phyloP scores from a whole-genome alignment of 306 rosid genomes.

The Carpinus fangiana region DNA sequence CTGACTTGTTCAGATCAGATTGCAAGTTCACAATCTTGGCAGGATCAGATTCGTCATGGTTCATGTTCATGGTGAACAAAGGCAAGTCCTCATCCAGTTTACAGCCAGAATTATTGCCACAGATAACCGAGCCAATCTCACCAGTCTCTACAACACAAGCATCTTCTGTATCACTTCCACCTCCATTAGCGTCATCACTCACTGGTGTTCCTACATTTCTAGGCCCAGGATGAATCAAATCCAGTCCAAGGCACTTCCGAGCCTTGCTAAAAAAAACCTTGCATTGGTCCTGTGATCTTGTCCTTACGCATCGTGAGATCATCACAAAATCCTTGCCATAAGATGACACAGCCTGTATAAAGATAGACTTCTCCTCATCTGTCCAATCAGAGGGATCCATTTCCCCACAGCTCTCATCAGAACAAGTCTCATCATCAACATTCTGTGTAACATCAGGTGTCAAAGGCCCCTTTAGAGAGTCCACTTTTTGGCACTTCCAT shows the following conservation, averaged over 20 bases:
- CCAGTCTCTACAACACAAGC: slow-evolving; percentile 61
- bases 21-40: slow-evolving; percentile 42
- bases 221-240: slow-evolving; percentile 50
- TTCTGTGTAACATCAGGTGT: slow-evolving; percentile 43
- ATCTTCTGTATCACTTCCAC: slow-evolving; percentile 80
- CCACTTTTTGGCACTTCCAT: slow-evolving; percentile 49
- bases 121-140: slow-evolving; percentile 54
- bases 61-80: slow-evolving; percentile 33
- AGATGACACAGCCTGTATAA: slow-evolving; percentile 81
- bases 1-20: slow-evolving; percentile 34
- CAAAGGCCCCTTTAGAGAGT: slow-evolving; percentile 39
- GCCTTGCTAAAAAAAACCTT: slow-evolving; percentile 94
- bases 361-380: slow-evolving; percentile 76
- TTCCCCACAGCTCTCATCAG: slow-evolving; percentile 93
- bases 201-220: slow-evolving; percentile 49
- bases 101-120: slow-evolving; percentile 53
- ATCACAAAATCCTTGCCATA: slow-evolving; percentile 73
- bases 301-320: slow-evolving; percentile 67
- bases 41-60: slow-evolving; percentile 46
- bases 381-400: slow-evolving; percentile 85
- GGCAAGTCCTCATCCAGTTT: slow-evolving; percentile 58
- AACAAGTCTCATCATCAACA: slow-evolving; percentile 77
- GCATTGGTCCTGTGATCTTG: slow-evolving; percentile 84
- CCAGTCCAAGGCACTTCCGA: slow-evolving; percentile 83
- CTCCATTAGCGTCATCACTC: slow-evolving; percentile 62